These are phyloP conservation scores for Tremella yokohamensis DNA, from an alignment of 768 basidiomycete genomes.

Conservation along the genomic window DNA sequence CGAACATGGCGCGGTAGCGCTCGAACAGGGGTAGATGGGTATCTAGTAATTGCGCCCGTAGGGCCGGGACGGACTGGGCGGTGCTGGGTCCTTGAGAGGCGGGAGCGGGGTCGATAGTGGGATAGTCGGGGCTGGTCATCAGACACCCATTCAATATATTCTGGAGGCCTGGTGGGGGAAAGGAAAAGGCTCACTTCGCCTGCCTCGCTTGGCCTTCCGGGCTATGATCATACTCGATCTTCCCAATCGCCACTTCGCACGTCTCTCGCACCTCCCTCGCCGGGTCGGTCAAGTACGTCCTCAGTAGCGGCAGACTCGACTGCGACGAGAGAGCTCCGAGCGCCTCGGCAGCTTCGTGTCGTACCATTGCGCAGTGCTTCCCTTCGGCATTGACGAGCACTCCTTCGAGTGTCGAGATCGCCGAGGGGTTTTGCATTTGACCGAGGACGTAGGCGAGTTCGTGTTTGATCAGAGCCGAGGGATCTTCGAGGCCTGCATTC, in stretches of 20 bases:
- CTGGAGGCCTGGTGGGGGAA: not conserved
- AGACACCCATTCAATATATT: not conserved
- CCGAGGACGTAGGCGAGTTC: slow-evolving; percentile 96
- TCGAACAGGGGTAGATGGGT: slow-evolving; percentile 71
- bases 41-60: slow-evolving; percentile 66
- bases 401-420: slow-evolving; percentile 71
- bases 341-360: slow-evolving; percentile 99
- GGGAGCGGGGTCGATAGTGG: slow-evolving; percentile 51
- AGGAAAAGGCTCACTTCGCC: slow-evolving; percentile 36
- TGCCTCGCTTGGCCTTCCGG: slow-evolving; percentile 48
- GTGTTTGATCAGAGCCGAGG: slow-evolving; percentile 88
- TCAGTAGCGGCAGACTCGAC: slow-evolving; percentile 65
- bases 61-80: slow-evolving; percentile 55
- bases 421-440: slow-evolving; percentile 71
- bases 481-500: slow-evolving; percentile 72
- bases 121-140: slow-evolving; percentile 46
- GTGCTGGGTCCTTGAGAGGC: slow-evolving; percentile 21
- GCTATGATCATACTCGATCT: slow-evolving; percentile 79
- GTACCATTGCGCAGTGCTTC: slow-evolving; percentile 71
- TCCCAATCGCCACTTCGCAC: slow-evolving; percentile 92
- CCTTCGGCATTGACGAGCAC: slow-evolving; percentile 75
- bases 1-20: slow-evolving; percentile 97
- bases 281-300: slow-evolving; percentile 67
- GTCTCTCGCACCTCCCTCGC: slow-evolving; percentile 83
- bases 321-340: slow-evolving; percentile 85